A percentile compares a stretch with the other conserved stretches of the same genome.
Evolutionary conservation across 208 protist species (phyloP).

Genomic region (Trypanosoma boissoni): DNA sequence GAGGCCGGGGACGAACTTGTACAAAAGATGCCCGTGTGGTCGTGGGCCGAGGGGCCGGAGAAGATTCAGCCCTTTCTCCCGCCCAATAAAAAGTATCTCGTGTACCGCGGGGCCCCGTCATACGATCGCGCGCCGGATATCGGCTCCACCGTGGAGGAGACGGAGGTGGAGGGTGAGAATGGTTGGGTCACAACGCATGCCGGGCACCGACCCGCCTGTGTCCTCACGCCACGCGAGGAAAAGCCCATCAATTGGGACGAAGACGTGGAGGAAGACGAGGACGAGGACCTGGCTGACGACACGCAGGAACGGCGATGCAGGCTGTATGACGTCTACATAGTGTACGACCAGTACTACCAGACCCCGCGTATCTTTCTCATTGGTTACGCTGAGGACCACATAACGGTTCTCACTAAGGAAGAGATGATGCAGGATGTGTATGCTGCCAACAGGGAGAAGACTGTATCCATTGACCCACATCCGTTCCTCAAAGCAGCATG

Average conservation of each 20-base stretch:
- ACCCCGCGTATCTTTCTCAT: conserved; percentile 96
- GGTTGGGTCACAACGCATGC: conserved; percentile 51
- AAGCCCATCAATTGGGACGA: conserved; percentile 62
- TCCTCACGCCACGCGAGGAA: conserved; percentile 23
- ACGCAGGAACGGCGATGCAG: conserved; percentile 34
- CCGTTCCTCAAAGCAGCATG: conserved; percentile 73
- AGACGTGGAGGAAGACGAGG: conserved; percentile 36
- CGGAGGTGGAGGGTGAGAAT: conserved; percentile 31
- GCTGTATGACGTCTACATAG: conserved; percentile 96
- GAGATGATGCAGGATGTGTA: conserved; percentile 97
- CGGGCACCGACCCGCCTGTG: conserved; percentile 7
- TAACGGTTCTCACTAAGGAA: conserved; percentile 73
- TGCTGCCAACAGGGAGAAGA: conserved; percentile 95
- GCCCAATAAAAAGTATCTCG: conserved; percentile 95
- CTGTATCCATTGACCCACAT: conserved; percentile 94
- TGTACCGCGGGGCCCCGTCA: conserved; percentile 74
- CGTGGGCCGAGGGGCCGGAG: conserved; percentile 88
- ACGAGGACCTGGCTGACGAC: conserved; percentile 25
- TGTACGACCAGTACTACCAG: conserved; percentile 97
- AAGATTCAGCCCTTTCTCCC: conserved; percentile 84
- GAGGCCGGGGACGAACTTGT: conserved; percentile 94
- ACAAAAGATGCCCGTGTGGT: conserved; percentile 95
- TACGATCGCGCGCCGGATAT: conserved; percentile 35
- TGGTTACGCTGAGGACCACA: conserved; percentile 82
- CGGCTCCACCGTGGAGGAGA: conserved; percentile 5